A percentile compares a stretch with the other conserved stretches of the same genome.
These are phyloP conservation scores for Stropharia rugosoannulata DNA, from an alignment of 768 basidiomycete genomes.

Conservation along the genomic window DNA sequence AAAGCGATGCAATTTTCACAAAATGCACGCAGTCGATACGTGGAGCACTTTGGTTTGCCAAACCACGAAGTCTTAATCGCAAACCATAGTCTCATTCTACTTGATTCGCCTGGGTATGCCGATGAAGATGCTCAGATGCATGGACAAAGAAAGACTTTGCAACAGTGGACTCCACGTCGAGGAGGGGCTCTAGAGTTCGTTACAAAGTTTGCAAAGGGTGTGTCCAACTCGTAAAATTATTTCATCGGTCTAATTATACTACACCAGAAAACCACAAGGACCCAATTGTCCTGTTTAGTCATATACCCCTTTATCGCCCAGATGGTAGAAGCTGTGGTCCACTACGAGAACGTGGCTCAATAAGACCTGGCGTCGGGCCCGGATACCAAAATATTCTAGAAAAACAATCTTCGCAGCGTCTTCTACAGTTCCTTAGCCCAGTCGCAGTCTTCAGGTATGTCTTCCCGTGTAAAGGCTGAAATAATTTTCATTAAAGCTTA, in stretches of 20 bases:
- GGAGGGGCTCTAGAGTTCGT: constrained; percentile 57
- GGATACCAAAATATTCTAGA: constrained; percentile 89
- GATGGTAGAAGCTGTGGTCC: constrained; percentile 73
- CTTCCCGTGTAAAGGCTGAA: not conserved
- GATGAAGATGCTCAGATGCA: constrained; percentile 68
- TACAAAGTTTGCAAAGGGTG: constrained; percentile 39
- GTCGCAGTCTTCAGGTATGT: constrained; percentile 72
- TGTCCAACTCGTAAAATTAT: constrained; percentile 4
- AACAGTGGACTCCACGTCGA: constrained; percentile 45
- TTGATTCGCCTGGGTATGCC: constrained; percentile 72
- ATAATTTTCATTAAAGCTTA: constrained; percentile 7
- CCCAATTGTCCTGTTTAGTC: constrained; percentile 75
- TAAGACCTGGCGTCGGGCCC: constrained; percentile 70
- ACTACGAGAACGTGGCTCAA: constrained; percentile 69
- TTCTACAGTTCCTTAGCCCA: constrained; percentile 67
- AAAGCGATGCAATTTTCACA: constrained; percentile 42
- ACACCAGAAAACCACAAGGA: constrained; percentile 28
- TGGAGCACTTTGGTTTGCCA: constrained; percentile 72
- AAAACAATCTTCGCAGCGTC: constrained; percentile 58
- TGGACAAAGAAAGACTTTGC: constrained; percentile 35
- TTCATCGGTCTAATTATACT: constrained; percentile 5
- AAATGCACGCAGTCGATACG: constrained; percentile 55
- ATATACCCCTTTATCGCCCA: constrained; percentile 85
- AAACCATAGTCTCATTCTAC: constrained; percentile 69
- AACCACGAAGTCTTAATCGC: constrained; percentile 64